phyloP scores from a whole-genome alignment of 305 asterid genomes.

The Striga hermonthica region DNA sequence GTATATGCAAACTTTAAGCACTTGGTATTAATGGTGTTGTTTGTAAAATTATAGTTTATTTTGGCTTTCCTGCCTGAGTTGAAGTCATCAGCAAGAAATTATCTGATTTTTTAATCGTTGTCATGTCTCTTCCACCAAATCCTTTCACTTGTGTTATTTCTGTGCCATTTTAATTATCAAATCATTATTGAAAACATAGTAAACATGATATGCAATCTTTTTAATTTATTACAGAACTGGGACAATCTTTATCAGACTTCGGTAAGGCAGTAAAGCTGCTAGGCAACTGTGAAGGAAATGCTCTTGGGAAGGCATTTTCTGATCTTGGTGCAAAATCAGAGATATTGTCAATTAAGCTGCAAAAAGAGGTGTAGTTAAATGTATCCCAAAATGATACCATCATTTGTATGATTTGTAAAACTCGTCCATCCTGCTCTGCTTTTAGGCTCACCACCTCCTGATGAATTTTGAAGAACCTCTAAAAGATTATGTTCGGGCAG shows the following conservation, averaged over 20 bases:
- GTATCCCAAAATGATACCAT: constrained; percentile 22
- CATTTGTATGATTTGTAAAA: constrained; percentile 14
- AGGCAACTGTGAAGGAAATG: constrained; percentile 74
- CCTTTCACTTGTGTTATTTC: constrained; percentile 6
- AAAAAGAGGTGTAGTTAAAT: constrained; percentile 60
- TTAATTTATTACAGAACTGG: constrained; percentile 59
- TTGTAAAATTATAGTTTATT: constrained; percentile 22
- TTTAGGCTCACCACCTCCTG: constrained; percentile 83
- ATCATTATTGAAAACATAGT: constrained; percentile 16
- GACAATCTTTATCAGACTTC: constrained; percentile 85
- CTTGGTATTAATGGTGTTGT: constrained; percentile 17
- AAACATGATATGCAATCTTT: constrained; percentile 25
- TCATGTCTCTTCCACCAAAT: constrained; percentile 24
- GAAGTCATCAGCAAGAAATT: constrained; percentile 18
- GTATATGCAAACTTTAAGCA: constrained; percentile 38
- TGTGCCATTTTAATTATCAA: not conserved
- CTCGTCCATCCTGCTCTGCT: constrained; percentile 18
- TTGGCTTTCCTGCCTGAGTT: constrained; percentile 18
- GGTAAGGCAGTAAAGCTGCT: constrained; percentile 94
- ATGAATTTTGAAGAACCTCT: constrained; percentile 96
- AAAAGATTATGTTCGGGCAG: constrained; percentile 92
- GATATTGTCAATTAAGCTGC: constrained; percentile 63
- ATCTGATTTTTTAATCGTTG: constrained; percentile 21
- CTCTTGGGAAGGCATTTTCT: constrained; percentile 87
- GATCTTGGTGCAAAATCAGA: constrained; percentile 88